phyloP scores from a whole-genome alignment of 805 yeast species.

The Clavispora fructus region DNA sequence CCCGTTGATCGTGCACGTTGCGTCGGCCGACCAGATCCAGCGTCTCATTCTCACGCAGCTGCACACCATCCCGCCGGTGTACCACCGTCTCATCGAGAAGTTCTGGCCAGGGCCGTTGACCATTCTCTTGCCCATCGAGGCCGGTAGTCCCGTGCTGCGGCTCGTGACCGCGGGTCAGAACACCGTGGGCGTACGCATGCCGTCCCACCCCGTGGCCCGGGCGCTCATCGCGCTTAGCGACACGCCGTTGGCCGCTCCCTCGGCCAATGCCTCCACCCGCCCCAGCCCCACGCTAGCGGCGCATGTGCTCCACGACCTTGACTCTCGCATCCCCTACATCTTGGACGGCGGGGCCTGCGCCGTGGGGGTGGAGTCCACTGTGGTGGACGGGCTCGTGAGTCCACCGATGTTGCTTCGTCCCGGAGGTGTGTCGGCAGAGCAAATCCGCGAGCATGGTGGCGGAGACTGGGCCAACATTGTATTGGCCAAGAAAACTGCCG shows the following conservation, averaged over 20 bases:
- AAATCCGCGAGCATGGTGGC: slow-evolving; percentile 65
- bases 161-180: slow-evolving; percentile 81
- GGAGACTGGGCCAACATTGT: slow-evolving; percentile 56
- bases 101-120: slow-evolving; percentile 98
- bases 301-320: slow-evolving; percentile 77
- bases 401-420: slow-evolving; percentile 93
- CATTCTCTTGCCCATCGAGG: slow-evolving; percentile 63
- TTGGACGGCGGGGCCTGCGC: slow-evolving; percentile 86
- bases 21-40: slow-evolving; percentile 68
- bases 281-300: slow-evolving; percentile 90
- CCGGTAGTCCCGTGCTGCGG: slow-evolving; percentile 51
- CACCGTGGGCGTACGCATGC: slow-evolving; percentile 90
- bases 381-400: slow-evolving; percentile 76
- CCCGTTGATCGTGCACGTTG: slow-evolving; percentile 86
- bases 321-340: slow-evolving; percentile 76
- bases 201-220: slow-evolving; percentile 81
- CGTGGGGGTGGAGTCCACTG: slow-evolving; percentile 93
- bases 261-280: slow-evolving; percentile 92
- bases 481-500: slow-evolving; percentile 63
- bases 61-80: slow-evolving; percentile 60
- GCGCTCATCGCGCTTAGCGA: slow-evolving; percentile 82
- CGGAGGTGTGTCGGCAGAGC: slow-evolving; percentile 86
- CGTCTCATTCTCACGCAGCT: slow-evolving; percentile 48
- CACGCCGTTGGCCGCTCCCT: slow-evolving; percentile 93
- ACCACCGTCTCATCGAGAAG: slow-evolving; percentile 54